These are phyloP conservation scores for Cinchona pubescens DNA, from an alignment of 257 asterid genomes.

Conservation along the genomic window DNA sequence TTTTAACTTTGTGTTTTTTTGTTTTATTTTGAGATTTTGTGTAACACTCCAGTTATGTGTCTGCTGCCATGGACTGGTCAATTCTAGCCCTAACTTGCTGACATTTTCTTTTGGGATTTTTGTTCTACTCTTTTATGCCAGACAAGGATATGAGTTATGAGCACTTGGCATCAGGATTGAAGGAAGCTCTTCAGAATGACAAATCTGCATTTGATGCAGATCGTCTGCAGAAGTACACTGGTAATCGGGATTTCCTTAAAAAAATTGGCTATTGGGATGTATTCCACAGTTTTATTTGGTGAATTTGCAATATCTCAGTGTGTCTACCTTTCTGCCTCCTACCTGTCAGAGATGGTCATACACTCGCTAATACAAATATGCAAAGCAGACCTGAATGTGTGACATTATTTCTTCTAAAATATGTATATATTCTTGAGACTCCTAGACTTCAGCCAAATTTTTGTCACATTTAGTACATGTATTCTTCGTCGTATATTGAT, in stretches of 20 bases:
- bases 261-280: background rate
- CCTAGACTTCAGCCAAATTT: background rate
- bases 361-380: background rate
- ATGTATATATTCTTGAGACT: background rate
- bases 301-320: background rate
- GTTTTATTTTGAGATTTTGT: background rate
- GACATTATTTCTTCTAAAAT: background rate
- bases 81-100: background rate
- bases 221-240: constrained; percentile 85
- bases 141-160: constrained; percentile 84
- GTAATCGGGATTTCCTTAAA: constrained; percentile 30
- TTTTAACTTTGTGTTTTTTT: background rate
- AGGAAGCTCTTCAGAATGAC: constrained; percentile 74
- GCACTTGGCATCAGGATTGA: constrained; percentile 81
- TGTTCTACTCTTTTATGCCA: constrained; percentile 30
- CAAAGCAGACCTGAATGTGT: background rate
- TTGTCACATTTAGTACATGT: background rate
- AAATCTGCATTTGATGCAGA: constrained; percentile 87
- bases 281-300: background rate
- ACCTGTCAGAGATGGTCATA: background rate
- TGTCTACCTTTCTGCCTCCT: background rate
- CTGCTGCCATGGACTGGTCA: background rate
- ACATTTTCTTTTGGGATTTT: background rate
- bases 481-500: background rate
- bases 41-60: background rate